Conservation (phyloP, 1,139 yeast genomes). For the Kazachstania sp. region DNA sequence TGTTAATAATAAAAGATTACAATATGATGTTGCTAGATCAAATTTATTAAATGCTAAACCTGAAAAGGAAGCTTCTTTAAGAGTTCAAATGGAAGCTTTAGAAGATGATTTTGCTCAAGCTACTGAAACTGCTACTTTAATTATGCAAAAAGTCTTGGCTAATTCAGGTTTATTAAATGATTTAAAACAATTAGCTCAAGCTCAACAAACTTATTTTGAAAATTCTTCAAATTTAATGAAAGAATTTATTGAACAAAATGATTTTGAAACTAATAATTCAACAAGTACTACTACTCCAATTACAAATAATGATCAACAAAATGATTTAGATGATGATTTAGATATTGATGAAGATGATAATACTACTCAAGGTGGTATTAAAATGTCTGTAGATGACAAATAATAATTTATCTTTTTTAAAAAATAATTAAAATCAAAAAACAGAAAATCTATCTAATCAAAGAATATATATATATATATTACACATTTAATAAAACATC, state of each 20-base stretch:
- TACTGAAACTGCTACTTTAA: slow-evolving; percentile 79
- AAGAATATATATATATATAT: too few species aligned
- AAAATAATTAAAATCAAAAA: too few species aligned
- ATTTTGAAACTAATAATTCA: slow-evolving; percentile 19
- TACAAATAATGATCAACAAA: neutral
- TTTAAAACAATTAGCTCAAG: slow-evolving; percentile 60
- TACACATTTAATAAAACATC: too few species aligned
- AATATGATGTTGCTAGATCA: slow-evolving; percentile 72
- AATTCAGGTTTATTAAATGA: slow-evolving; percentile 66
- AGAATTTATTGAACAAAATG: slow-evolving; percentile 37
- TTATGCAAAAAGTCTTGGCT: slow-evolving; percentile 75
- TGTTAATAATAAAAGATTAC: slow-evolving; percentile 72
- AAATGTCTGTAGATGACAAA: slow-evolving; percentile 2
- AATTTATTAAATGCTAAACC: slow-evolving; percentile 63
- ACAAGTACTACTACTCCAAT: neutral
- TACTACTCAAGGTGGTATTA: slow-evolving; percentile 1
- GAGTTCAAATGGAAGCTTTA: slow-evolving; percentile 73
- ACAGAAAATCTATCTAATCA: too few species aligned
- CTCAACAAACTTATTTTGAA: slow-evolving; percentile 79
- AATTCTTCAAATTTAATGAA: slow-evolving; percentile 64
- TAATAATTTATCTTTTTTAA: neutral
- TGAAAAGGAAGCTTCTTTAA: slow-evolving; percentile 63
- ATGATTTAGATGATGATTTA: neutral
- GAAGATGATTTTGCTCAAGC: slow-evolving; percentile 89
- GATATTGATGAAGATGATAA: neutral